Evolutionary conservation across 768 basidiomycete genomes (phyloP).

Genomic region (Candolleomyces efflorescens): DNA sequence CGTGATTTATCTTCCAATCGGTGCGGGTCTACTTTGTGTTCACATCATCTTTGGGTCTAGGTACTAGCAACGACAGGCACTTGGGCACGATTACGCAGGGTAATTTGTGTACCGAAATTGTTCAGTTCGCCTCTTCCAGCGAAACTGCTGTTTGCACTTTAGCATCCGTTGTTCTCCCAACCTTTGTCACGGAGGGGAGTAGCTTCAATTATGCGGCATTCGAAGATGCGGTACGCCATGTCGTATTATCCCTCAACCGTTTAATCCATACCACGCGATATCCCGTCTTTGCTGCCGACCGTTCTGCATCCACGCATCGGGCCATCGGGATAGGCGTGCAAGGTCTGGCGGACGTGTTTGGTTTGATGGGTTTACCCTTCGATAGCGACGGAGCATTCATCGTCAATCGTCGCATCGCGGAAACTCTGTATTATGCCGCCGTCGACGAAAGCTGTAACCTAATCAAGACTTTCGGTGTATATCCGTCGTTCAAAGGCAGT

Average conservation of each 20-base stretch:
- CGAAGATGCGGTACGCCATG: not conserved
- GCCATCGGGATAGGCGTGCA: constrained; percentile 83
- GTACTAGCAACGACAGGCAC: constrained; percentile 2
- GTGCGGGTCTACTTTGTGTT: no score
- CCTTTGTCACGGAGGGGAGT: not conserved
- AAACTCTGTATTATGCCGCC: constrained; percentile 81
- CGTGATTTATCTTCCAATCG: not conserved
- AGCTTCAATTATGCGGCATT: not conserved
- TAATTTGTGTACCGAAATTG: constrained; percentile 4
- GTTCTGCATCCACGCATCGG: constrained; percentile 77
- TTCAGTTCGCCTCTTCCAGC: not conserved
- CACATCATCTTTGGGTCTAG: no score
- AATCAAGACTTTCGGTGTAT: constrained; percentile 66
- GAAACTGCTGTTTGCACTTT: constrained; percentile 2
- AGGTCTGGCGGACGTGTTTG: constrained; percentile 81
- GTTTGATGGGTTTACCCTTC: constrained; percentile 79
- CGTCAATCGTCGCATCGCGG: constrained; percentile 78
- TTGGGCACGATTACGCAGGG: constrained; percentile 4
- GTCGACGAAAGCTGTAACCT: constrained; percentile 66
- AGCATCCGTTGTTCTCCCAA: not conserved
- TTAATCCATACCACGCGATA: not conserved
- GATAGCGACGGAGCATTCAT: constrained; percentile 64
- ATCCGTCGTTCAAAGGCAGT: constrained; percentile 64
- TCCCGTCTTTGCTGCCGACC: constrained; percentile 46
- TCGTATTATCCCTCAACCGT: not conserved